Evolutionary conservation across 768 basidiomycete species (phyloP), one percentile per base, ranked within the genome.

Genomic region (Lactifluus pinguis): DNA sequence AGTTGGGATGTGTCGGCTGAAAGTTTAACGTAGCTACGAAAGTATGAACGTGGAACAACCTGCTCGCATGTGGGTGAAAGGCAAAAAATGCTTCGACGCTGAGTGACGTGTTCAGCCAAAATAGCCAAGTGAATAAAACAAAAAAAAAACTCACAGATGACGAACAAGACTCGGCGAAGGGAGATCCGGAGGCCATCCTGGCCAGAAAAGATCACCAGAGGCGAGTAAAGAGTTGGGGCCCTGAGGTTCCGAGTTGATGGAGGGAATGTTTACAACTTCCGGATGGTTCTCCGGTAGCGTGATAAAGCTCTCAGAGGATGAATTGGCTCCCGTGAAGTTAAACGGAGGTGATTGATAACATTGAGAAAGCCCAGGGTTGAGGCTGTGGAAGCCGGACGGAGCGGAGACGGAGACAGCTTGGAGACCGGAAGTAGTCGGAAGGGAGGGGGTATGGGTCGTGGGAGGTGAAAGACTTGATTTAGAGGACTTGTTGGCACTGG

Each of bases 31-130:
- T 77, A 11, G 80, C 73, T 70, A 89, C 75, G 66, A 94, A 89
- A 30, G 78, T 82, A 0, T 83, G 71, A 3, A 73, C 76, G 72
- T 92, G 87, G 61, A 95, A 77, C 30, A 93, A 74, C 39, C 85
- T 83, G 60, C 78, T 76, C 3, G 87, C 83, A 65, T 88, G 84
- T 13, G 89, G 89, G 51, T 89, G 85, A 67, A 83, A 86, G 11
- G 78, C 76, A 71, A 93, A 93, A 73, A 92, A 95, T 2, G 83
- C 82, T 38, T 91, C 87, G 55, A 90, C 81, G 49, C 86, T 88
- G 60, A 19, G n/a, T 47, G 21, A 49, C 44, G 47, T 13, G 61
- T 34, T 61, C 13, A 30, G 19, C 19, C 17, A 13, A 36, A 21
- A 57, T 50, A 19, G 25, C 11, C 4, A 8, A 49, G 11, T 32